phyloP scores from a whole-genome alignment of 176 grass and related monocot species.

The Echinochloa phyllopogon region DNA sequence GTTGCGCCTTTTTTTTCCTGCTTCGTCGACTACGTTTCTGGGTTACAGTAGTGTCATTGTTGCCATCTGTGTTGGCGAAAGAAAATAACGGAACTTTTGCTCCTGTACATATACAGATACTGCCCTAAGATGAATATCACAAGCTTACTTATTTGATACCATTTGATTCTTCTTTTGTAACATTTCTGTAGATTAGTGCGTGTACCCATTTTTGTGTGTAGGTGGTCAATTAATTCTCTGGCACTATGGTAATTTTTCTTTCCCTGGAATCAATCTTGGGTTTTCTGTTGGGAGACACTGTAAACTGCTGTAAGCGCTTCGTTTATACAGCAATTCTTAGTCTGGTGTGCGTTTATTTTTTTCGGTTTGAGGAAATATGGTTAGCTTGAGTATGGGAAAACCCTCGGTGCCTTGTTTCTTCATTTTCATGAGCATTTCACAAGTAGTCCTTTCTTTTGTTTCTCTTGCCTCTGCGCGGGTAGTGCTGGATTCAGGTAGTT shows the following conservation, averaged over 20 bases:
- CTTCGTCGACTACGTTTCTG: constrained; percentile 34
- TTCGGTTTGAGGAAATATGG: background rate
- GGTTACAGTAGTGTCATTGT: constrained; percentile 51
- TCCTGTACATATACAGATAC: constrained; percentile 83
- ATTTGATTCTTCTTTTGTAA: constrained; percentile 29
- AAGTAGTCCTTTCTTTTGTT: background rate
- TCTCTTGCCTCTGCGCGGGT: background rate
- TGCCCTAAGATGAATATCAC: constrained; percentile 50
- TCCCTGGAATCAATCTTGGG: background rate
- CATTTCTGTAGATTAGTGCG: constrained; percentile 46
- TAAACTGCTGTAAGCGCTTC: constrained; percentile 1
- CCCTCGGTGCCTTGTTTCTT: background rate
- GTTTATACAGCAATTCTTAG: constrained; percentile 6
- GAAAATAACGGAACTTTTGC: constrained; percentile 70
- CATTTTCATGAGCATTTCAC: background rate
- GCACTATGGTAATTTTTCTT: background rate
- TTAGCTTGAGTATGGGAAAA: background rate
- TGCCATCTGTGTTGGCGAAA: constrained; percentile 65
- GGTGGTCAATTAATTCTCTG: constrained; percentile 8
- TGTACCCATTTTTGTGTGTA: constrained; percentile 37
- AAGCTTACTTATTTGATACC: constrained; percentile 33
- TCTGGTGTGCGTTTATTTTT: background rate
- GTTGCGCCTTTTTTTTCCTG: constrained; percentile 37
- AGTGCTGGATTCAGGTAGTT: background rate
- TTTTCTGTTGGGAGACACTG: background rate